These are phyloP conservation scores for Saccharomycopsis schoenii DNA, from an alignment of 805 yeast genomes.

Conservation along the genomic window DNA sequence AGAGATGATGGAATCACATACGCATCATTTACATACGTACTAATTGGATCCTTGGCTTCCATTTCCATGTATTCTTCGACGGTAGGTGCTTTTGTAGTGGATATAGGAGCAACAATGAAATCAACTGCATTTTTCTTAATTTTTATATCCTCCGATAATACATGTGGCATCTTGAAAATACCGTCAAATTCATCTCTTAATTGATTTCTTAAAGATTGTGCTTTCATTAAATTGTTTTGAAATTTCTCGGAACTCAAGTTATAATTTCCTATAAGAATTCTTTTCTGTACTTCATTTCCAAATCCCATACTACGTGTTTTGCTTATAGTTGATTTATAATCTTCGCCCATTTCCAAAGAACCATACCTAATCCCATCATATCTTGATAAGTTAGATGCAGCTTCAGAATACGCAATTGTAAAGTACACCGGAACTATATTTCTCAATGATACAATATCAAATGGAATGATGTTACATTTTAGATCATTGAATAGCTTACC, in stretches of 20 bases:
- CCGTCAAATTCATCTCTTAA: slow-evolving; percentile 57
- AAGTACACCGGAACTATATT: slow-evolving; percentile 72
- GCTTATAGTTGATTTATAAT: slow-evolving; percentile 34
- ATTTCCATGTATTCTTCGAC: slow-evolving; percentile 33
- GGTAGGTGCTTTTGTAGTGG: slow-evolving; percentile 46
- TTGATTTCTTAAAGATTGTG: slow-evolving; percentile 53
- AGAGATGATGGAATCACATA: slow-evolving; percentile 85
- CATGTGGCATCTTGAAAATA: slow-evolving; percentile 46
- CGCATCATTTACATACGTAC: slow-evolving; percentile 69
- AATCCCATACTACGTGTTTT: slow-evolving; percentile 57
- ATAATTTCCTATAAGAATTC: slow-evolving; percentile 80
- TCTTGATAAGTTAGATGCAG: slow-evolving; percentile 82
- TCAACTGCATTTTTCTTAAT: slow-evolving; percentile 43
- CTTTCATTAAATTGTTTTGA: slow-evolving; percentile 65
- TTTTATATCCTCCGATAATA: slow-evolving; percentile 23
- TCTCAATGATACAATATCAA: slow-evolving; percentile 63
- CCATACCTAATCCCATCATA: slow-evolving; percentile 92
- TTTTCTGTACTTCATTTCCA: slow-evolving; percentile 74
- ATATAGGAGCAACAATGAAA: slow-evolving; percentile 64
- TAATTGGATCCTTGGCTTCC: slow-evolving; percentile 37
- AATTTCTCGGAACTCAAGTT: slow-evolving; percentile 66
- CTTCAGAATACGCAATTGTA: slow-evolving; percentile 86
- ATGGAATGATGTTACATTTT: slow-evolving; percentile 42
- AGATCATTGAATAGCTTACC: slow-evolving; percentile 29
- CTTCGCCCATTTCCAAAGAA: slow-evolving; percentile 24